Conservation (phyloP, 2,329 filamentous ascomycete species). For the Simplicillium sp. region DNA sequence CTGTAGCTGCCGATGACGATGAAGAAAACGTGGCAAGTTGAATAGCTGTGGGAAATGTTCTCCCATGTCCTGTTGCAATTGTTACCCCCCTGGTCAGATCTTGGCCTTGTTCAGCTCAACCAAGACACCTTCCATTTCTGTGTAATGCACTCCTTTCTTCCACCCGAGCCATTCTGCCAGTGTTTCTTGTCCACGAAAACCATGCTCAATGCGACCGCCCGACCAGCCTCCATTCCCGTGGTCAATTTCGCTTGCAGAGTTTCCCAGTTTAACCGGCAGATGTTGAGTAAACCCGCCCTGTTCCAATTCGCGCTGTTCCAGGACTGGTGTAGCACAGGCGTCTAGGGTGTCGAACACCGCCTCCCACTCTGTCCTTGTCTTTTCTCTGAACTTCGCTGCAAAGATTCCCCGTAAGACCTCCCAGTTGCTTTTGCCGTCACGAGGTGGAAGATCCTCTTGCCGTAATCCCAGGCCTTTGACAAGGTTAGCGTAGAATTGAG, state of each 20-base stretch:
- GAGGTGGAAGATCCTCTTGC: slow-evolving; percentile 22
- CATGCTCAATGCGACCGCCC: background rate
- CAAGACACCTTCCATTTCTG: background rate
- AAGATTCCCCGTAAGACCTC: too few species aligned
- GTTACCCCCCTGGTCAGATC: too few species aligned
- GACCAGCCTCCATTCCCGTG: too few species aligned
- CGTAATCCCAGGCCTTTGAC: slow-evolving; percentile 56
- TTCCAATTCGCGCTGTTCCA: slow-evolving; percentile 65
- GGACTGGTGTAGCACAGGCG: slow-evolving; percentile 79
- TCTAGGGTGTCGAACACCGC: slow-evolving; percentile 78
- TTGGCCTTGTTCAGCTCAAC: too few species aligned
- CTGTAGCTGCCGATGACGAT: too few species aligned
- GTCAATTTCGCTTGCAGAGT: too few species aligned
- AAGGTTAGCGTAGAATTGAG: slow-evolving; percentile 67
- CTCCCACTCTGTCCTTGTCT: slow-evolving; percentile 51
- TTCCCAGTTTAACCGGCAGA: too few species aligned
- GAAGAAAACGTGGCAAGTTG: too few species aligned
- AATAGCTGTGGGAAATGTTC: too few species aligned
- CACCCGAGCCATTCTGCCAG: background rate
- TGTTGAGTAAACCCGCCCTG: slow-evolving; percentile 10
- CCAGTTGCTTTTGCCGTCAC: slow-evolving; percentile 38
- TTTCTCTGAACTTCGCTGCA: too few species aligned
- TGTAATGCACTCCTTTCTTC: too few species aligned
- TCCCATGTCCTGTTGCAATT: too few species aligned
- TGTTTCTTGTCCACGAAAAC: background rate